A percentile compares a stretch with the other conserved stretches of the same genome.
Conservation (phyloP, 2,329 filamentous ascomycete genomes). For the Fusarium papillatum region DNA sequence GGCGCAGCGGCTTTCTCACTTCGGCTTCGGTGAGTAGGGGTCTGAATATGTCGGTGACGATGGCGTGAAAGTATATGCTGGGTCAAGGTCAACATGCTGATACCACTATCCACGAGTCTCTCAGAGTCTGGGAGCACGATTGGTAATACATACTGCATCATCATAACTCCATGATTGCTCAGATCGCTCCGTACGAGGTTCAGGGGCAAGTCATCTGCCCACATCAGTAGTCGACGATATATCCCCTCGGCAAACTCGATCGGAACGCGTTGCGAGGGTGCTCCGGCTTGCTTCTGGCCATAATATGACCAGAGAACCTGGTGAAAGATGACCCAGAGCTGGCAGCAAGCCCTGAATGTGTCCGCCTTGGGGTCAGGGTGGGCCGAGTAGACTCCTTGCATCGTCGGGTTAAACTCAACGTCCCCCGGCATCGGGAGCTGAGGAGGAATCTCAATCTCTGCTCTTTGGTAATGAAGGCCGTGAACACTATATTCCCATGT, state of each 20-base stretch:
- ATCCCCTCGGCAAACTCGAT: constrained; percentile 1
- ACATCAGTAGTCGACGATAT: constrained; percentile 2
- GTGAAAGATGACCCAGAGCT: neutral
- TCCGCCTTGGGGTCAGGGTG: neutral
- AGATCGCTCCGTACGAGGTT: neutral
- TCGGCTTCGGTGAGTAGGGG: constrained; percentile 39
- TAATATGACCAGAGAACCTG: constrained; percentile 6
- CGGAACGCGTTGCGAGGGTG: neutral
- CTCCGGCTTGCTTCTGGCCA: neutral
- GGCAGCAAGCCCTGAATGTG: neutral
- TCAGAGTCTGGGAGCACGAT: neutral
- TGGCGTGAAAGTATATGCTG: constrained; percentile 40
- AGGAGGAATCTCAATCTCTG: neutral
- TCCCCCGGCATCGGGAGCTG: constrained; percentile 2
- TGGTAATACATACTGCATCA: constrained; percentile 24
- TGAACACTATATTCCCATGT: constrained; percentile 41
- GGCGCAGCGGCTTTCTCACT: constrained; percentile 5
- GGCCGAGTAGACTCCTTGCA: neutral
- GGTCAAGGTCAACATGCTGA: neutral
- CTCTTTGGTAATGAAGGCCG: constrained; percentile 8
- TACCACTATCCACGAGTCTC: neutral
- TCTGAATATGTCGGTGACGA: constrained; percentile 35
- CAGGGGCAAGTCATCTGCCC: constrained; percentile 7
- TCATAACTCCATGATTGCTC: constrained; percentile 43
- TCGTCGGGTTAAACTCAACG: neutral